Evolutionary conservation across 148 eudicot genomes (phyloP), one percentile per base, ranked within the genome.

Genomic region (Arctostaphylos glauca): DNA sequence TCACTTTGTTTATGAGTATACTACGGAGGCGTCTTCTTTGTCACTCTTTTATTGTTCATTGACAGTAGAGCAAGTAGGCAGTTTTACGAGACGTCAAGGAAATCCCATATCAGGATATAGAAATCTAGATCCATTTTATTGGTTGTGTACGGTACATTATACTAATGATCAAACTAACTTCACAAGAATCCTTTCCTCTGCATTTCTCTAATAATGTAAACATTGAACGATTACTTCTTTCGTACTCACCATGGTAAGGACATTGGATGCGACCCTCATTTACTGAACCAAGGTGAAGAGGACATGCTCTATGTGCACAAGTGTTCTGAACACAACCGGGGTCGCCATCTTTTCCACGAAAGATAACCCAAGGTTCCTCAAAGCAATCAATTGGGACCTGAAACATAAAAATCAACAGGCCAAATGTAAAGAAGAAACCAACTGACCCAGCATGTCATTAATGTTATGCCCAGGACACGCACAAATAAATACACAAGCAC

Each of bases 251-350:
- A 84, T 95, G 99, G 88, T 96, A 96, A 56, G 99, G 98, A 85
- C 99, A 96, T 84, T 88, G 93, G 81, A 96, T 92, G 58, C 98
- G 97, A 58, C 99, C 99, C 89, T 96, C 93, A 21, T 92, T 94
- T 19, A 96, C 90, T 53, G 99, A 89, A 56, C 99, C 99, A 59
- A 96, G 92, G 84, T 96, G 87, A 84, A 96, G 98, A 83, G 99
- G 99, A 85, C 99, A 96, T 62, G 98, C 97, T 88, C 99, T 92
- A 84, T 96, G 99, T 0, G 99, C 99, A 84, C 99, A 96, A 3
- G 99, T 96, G 85, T 96, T 92, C 87, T 82, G 88, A 7, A 96
- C 94, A 84, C 99, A 96, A 52, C 99, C 99, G 2, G 98, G 94
- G 77, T 89, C 83, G 21, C 99, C 99, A 85, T 92, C 94, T 88